phyloP scores from a whole-genome alignment of 192 early-diverging fungal genomes.

The Diversispora eburnea region DNA sequence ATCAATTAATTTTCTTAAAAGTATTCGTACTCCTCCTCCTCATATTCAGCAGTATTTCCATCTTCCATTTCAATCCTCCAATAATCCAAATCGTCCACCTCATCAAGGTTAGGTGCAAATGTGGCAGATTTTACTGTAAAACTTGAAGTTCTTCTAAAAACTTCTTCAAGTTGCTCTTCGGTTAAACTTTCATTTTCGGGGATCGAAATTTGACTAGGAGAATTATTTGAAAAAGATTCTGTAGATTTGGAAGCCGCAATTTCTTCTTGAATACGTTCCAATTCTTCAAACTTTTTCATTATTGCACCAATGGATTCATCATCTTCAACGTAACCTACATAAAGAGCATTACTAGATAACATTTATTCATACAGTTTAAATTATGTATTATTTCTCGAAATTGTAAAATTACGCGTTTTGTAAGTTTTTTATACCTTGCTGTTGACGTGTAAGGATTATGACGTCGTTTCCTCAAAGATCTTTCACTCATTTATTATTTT shows the following conservation, averaged over 20 bases:
- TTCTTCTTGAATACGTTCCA: constrained; percentile 85
- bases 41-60: constrained; percentile 65
- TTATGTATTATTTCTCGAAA: background rate
- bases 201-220: no score
- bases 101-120: constrained; percentile 55
- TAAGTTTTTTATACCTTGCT: background rate
- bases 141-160: constrained; percentile 85
- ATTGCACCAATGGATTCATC: constrained; percentile 94
- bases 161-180: constrained; percentile 80
- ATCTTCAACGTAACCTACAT: constrained; percentile 97
- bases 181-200: constrained; percentile 54
- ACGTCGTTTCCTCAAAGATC: background rate
- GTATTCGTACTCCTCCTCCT: constrained; percentile 71
- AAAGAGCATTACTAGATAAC: constrained; percentile 57
- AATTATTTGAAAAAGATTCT: background rate
- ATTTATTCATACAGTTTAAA: background rate
- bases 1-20: background rate
- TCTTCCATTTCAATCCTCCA: constrained; percentile 79
- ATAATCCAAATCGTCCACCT: constrained; percentile 69
- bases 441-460: background rate
- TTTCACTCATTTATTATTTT: background rate
- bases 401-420: background rate
- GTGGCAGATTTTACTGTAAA: constrained; percentile 72
- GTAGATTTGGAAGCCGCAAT: constrained; percentile 44
- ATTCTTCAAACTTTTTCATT: constrained; percentile 97